Conservation (phyloP, 2,329 filamentous ascomycete species). For the Cladosporium oxysporum region DNA sequence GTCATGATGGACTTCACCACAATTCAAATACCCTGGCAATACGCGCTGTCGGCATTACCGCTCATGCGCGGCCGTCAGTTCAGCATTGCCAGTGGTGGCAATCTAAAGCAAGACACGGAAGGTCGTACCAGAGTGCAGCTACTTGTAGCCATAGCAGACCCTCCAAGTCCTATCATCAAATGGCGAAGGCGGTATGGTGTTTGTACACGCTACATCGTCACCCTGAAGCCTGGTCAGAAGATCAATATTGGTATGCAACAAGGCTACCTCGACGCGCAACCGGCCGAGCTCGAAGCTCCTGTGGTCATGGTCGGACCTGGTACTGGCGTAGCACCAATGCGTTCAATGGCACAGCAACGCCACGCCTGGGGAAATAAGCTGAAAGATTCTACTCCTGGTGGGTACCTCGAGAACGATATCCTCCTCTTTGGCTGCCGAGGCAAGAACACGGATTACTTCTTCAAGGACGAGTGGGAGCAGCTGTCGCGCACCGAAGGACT, state of each 20-base stretch:
- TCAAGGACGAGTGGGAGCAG: constrained; percentile 69
- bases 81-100: constrained; percentile 79
- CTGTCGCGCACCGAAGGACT: constrained; percentile 49
- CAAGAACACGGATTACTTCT: constrained; percentile 75
- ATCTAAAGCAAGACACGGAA: constrained; percentile 33
- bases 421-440: constrained; percentile 88
- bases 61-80: constrained; percentile 86
- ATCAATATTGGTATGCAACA: constrained; percentile 62
- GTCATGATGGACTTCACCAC: constrained; percentile 86
- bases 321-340: constrained; percentile 83
- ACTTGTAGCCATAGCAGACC: constrained; percentile 40
- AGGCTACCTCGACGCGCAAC: constrained; percentile 53
- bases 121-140: constrained; percentile 36
- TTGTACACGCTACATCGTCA: constrained; percentile 81
- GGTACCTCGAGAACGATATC: constrained; percentile 42
- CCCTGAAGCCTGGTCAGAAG: constrained; percentile 58
- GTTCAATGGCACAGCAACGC: constrained; percentile 77
- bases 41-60: constrained; percentile 73
- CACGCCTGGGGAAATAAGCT: constrained; percentile 39
- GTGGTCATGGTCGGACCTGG: constrained; percentile 80
- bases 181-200: constrained; percentile 87
- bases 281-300: constrained; percentile 54
- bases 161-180: constrained; percentile 69
- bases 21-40: constrained; percentile 76
- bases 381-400: constrained; percentile 2